Percentiles rank a stretch among this genome's conserved stretches.
Conservation (phyloP, 441 rosid species). For the Isatis lusitanica region DNA sequence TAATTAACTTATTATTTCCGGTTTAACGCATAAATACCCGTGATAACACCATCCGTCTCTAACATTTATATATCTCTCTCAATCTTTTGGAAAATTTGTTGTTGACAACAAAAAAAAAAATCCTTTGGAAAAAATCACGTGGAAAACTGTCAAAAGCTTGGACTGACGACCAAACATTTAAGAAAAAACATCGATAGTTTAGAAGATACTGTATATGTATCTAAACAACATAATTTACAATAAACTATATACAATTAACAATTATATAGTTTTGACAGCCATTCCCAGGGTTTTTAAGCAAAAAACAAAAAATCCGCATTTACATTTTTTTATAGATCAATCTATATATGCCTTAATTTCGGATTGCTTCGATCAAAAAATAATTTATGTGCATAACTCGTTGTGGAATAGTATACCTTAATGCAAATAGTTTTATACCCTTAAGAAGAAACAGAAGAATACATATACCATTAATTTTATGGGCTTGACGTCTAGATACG, state of each 20-base stretch:
- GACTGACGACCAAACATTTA: not conserved
- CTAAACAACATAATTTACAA: not conserved
- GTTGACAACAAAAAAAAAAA: not conserved
- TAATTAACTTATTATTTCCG: constrained; percentile 20
- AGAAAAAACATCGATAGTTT: not conserved
- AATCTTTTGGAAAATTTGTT: not conserved
- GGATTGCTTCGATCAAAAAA: not conserved
- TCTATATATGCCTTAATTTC: too few relatives aligned
- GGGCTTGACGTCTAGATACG: not conserved
- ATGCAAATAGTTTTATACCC: not conserved
- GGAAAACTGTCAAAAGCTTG: constrained; percentile 9
- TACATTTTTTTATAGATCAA: too few relatives aligned
- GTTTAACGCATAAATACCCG: constrained; percentile 22
- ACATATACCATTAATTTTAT: not conserved
- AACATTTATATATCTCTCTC: not conserved
- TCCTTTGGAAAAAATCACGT: not conserved
- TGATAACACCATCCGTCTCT: constrained; percentile 19
- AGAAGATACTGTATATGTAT: too few relatives aligned
- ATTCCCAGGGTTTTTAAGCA: not conserved
- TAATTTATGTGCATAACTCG: not conserved
- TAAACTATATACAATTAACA: not conserved
- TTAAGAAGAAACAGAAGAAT: not conserved
- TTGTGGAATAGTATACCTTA: not conserved
- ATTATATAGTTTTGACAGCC: not conserved
- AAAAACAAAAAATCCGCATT: too few relatives aligned